Evolutionary conservation across 257 asterid genomes (phyloP).

Genomic region (Solanum gandarillasii): DNA sequence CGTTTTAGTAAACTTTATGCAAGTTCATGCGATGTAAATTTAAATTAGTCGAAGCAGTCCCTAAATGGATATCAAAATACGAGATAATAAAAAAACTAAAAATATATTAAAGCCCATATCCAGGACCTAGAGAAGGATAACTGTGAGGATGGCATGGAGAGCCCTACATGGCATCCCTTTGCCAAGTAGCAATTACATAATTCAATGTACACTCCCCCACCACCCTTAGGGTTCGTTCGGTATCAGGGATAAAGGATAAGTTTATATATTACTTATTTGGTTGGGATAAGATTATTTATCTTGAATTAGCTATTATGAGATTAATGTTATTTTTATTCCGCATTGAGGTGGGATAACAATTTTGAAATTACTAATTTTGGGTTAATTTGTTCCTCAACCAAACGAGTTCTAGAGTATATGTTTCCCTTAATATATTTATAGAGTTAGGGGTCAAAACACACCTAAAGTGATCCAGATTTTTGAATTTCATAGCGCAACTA

Average conservation of each 20-base stretch:
- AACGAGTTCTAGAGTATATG: neutral
- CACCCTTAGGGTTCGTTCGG: neutral
- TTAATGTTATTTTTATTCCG: neutral
- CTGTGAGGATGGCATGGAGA: neutral
- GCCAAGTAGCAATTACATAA: neutral
- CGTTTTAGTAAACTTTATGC: neutral
- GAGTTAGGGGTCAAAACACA: no score
- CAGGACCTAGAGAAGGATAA: neutral
- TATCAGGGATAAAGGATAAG: neutral
- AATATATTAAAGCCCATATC: neutral
- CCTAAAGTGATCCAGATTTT: no score
- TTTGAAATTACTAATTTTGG: no score
- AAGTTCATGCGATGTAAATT: neutral
- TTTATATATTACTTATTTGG: neutral
- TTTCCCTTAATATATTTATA: neutral
- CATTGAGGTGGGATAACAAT: neutral
- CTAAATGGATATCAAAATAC: fast-evolving
- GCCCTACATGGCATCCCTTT: neutral
- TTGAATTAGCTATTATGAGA: neutral
- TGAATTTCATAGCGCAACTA: no score
- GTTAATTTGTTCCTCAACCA: neutral
- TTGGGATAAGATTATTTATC: neutral
- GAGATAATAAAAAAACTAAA: neutral
- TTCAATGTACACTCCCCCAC: neutral
- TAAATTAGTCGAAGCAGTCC: neutral